Evolutionary conservation across 805 yeast genomes (phyloP).

Genomic region (Yamadazyma akitaensis): DNA sequence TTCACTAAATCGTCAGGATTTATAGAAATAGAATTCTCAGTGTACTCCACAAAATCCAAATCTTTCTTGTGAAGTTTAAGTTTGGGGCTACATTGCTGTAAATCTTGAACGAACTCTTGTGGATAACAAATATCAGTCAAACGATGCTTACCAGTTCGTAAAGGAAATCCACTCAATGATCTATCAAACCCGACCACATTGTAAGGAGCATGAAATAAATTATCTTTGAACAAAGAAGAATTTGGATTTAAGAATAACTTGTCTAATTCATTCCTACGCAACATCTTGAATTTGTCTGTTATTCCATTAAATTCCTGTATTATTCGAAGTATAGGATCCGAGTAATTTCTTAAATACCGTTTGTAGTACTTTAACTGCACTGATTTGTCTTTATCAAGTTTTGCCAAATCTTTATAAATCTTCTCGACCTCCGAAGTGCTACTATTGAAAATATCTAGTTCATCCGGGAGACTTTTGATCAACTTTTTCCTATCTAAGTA

Average conservation of each 20-base stretch:
- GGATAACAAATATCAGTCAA: slow-evolving; percentile 27
- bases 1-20: slow-evolving; percentile 12
- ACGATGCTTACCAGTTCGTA: slow-evolving; percentile 21
- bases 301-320: slow-evolving; percentile 36
- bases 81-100: slow-evolving; percentile 14
- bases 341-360: slow-evolving; percentile 29
- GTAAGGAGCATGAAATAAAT: slow-evolving; percentile 29
- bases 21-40: slow-evolving; percentile 13
- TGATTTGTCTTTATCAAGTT: slow-evolving; percentile 35
- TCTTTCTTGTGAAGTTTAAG: slow-evolving; percentile 29
- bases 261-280: slow-evolving; percentile 33
- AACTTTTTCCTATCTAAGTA: slow-evolving; percentile 30
- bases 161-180: slow-evolving; percentile 36
- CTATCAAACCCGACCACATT: slow-evolving; percentile 43
- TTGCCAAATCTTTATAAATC: slow-evolving; percentile 27
- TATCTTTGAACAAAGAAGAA: slow-evolving; percentile 27
- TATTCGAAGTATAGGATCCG: slow-evolving; percentile 27
- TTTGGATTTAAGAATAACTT: slow-evolving; percentile 27
- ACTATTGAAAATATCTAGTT: slow-evolving; percentile 30
- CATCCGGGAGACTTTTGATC: slow-evolving; percentile 33
- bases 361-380: slow-evolving; percentile 37
- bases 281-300: slow-evolving; percentile 32
- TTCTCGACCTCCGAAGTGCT: slow-evolving; percentile 28
- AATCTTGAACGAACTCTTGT: slow-evolving; percentile 38
- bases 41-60: slow-evolving; percentile 29